Evolutionary conservation across 2,329 filamentous ascomycete species (phyloP).

Genomic region (Aurifilum marmelostoma): DNA sequence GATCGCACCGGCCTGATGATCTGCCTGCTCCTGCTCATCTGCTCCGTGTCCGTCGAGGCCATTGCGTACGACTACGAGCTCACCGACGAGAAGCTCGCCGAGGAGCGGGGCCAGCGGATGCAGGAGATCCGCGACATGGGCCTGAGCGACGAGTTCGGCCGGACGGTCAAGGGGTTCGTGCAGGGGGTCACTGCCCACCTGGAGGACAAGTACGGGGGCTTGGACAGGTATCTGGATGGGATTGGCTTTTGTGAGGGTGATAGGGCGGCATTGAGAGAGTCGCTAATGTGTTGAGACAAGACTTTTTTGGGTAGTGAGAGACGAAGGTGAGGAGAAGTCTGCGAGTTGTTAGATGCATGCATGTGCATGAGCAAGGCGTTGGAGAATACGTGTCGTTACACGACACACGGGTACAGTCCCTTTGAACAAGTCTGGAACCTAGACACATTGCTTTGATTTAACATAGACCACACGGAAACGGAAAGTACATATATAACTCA

Average conservation of each 20-base stretch:
- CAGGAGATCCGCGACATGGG: conserved; percentile 72
- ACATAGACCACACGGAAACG: not conserved
- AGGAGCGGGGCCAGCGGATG: conserved; percentile 66
- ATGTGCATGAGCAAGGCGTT: conserved; percentile 16
- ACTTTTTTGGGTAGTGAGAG: not conserved
- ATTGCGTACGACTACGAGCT: conserved; percentile 74
- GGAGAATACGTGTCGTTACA: not conserved
- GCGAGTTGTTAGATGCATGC: not conserved
- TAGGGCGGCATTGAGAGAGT: conserved; percentile 46
- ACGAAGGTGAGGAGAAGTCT: too few species aligned
- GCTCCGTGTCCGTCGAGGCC: conserved; percentile 59
- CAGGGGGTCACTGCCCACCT: conserved; percentile 60
- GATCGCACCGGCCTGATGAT: conserved; percentile 78
- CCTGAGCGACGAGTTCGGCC: conserved; percentile 72
- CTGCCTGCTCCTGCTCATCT: conserved; percentile 67
- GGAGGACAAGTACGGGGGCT: conserved; percentile 64
- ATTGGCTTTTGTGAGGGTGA: conserved; percentile 60
- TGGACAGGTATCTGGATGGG: conserved; percentile 64
- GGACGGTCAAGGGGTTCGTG: conserved; percentile 69
- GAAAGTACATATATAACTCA: not conserved
- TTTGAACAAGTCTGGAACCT: not conserved
- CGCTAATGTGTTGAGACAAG: conserved; percentile 46
- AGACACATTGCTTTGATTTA: not conserved
- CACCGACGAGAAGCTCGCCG: conserved; percentile 61
- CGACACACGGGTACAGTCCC: not conserved